Conservation (phyloP, 2,329 filamentous ascomycete genomes). For the Nannizzia gypsea region DNA sequence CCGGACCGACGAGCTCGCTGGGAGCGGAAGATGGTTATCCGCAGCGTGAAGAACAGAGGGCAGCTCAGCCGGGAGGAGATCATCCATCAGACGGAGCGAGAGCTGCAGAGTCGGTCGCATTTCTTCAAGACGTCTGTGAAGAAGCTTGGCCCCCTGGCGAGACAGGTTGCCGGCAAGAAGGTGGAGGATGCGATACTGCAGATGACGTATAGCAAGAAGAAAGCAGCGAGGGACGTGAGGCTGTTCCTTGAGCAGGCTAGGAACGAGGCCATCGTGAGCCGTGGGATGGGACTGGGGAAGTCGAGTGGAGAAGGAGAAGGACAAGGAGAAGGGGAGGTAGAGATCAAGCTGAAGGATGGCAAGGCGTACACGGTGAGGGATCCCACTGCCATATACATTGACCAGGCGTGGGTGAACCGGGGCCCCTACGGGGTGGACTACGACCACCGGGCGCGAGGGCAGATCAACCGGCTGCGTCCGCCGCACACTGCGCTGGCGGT, state of each 20-base stretch:
- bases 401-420: slow-evolving; percentile 84
- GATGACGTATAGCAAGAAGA: slow-evolving; percentile 94
- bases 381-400: slow-evolving; percentile 74
- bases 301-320: slow-evolving; percentile 13
- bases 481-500: slow-evolving; percentile 67
- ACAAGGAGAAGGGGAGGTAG: slow-evolving; percentile 6
- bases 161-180: slow-evolving; percentile 87
- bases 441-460: slow-evolving; percentile 66
- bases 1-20: slow-evolving; percentile 60
- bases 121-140: slow-evolving; percentile 76
- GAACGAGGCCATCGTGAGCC: slow-evolving; percentile 64
- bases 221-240: slow-evolving; percentile 66
- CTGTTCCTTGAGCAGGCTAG: slow-evolving; percentile 70
- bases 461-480: slow-evolving; percentile 54
- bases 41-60: slow-evolving; percentile 57
- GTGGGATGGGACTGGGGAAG: slow-evolving; percentile 74
- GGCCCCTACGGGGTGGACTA: slow-evolving; percentile 50
- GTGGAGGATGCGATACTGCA: slow-evolving; percentile 86
- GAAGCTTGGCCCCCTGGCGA: slow-evolving; percentile 75
- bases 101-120: slow-evolving; percentile 51
- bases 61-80: slow-evolving; percentile 54
- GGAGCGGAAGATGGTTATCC: slow-evolving; percentile 74
- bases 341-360: slow-evolving; percentile 49
- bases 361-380: slow-evolving; percentile 59
- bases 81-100: slow-evolving; percentile 54